phyloP scores from a whole-genome alignment of 805 yeast species.

The Candida insectalens region DNA sequence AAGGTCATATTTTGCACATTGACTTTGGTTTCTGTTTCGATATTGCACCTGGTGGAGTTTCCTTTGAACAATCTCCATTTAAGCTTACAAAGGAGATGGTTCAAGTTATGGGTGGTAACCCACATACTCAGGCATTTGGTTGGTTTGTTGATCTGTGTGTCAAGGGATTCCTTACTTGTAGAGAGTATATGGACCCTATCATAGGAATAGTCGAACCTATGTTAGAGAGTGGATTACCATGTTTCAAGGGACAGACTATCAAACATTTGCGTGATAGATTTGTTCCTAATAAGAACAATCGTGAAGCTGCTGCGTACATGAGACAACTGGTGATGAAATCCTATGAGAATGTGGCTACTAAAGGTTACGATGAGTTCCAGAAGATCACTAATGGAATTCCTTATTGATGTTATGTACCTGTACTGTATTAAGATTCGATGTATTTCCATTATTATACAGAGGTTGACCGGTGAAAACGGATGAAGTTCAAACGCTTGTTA shows the following conservation, averaged over 20 bases:
- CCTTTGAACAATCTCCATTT: conserved; percentile 97
- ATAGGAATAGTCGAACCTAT: conserved; percentile 82
- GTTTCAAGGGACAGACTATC: conserved; percentile 86
- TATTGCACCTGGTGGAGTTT: conserved; percentile 98
- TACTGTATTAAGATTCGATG: not conserved
- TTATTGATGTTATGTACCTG: conserved; percentile 32
- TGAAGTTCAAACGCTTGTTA: not conserved
- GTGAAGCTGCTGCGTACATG: conserved; percentile 76
- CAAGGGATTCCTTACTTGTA: conserved; percentile 79
- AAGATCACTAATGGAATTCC: conserved; percentile 95
- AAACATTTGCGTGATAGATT: conserved; percentile 69
- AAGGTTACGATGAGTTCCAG: conserved; percentile 97
- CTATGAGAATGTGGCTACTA: conserved; percentile 81
- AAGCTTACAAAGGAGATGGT: conserved; percentile 96
- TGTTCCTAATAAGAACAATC: conserved; percentile 70
- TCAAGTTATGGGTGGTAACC: conserved; percentile 87
- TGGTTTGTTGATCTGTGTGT: conserved; percentile 96
- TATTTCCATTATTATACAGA: not conserved
- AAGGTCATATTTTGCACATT: conserved; percentile 91
- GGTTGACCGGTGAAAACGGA: not conserved
- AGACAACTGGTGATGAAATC: conserved; percentile 68
- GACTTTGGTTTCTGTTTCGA: conserved; percentile 99
- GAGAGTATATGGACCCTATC: conserved; percentile 82
- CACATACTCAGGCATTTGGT: conserved; percentile 72
- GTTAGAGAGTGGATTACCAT: conserved; percentile 93